Base-by-base conservation (phyloP, 352 stramenopile genomes). In the Globisporangium middletonii region DNA sequence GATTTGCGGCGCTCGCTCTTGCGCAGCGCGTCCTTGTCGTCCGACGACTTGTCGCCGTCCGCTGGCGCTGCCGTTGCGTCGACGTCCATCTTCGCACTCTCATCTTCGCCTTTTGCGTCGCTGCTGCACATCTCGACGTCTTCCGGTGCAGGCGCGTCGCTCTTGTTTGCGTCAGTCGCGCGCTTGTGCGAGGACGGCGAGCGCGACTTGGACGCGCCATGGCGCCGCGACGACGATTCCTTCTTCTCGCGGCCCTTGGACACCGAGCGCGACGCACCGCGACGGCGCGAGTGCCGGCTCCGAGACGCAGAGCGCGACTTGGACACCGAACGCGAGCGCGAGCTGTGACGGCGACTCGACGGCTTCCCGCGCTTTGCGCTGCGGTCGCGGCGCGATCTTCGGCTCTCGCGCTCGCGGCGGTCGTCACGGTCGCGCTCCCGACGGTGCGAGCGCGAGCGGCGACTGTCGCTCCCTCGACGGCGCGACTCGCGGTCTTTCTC, bases 351-450 rank as follows among this genome's bases (percentile, higher is more conserved):
- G 1, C 48, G 48, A 19, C 33, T 53, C 33, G 44, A 62, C 13
- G 52, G 47, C 30, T 7, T 41, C 44, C 28, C 18, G 26, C 46
- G 46, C 23, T 30, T 33, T 4, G 46, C 46, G 23, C 15, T 69
- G 67, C 38, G 72, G 23, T 50, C 46, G 46, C 46, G 46, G 46
- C 28, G 46, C 46, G 46, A 38, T 42, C 35, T n/a, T 27, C 50
- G n/a, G 12, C 19, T 55, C 33, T 65, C 73, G 30, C 73, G 71
- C 23, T 68, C 63, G 16, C 74, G 67, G 0, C 74, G 66, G 26
- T 66, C 64, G 26, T 65, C 67, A 2, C 67, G 68, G 41, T 65
- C 53, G 1, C 66, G 64, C 7, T 75, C 69, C 7, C 71, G 74
- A 26, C 23, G 43, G n/a, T 45, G 57, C 15, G 62, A 64, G 37